Base-by-base conservation (phyloP, 257 asterid genomes). In the Coffea canephora region DNA sequence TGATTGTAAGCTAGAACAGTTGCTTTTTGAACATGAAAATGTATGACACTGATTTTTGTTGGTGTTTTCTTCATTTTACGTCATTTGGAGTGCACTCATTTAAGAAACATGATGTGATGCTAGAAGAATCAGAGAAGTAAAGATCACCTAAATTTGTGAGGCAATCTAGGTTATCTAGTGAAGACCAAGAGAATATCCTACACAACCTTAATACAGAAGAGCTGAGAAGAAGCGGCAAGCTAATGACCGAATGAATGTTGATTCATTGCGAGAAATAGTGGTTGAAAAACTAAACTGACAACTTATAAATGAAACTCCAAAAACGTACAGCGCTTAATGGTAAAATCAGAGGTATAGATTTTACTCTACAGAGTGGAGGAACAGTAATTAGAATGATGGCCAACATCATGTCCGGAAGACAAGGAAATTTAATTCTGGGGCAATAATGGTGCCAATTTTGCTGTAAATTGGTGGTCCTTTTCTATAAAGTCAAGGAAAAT, bases 391-490 rank as follows among this genome's bases (percentile, higher is more conserved):
- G 78, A 41, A 39, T 36, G 14, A 25, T 23, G 25, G 21, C 78
- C 39, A 50, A n/a, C 41, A 46, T 25, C 36, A 16, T 71, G n/a
- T 71, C 59, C 12, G 23, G 55, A 75, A n/a, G 36, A 75, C 23
- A 39, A 19, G 25, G 71, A 46, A 27, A 50, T 50, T 80, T 65
- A 2, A 34, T 12, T 31, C 46, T 55, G 50, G 70, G 77, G 31
- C 76, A 10, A 68, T 36, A 19, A 68, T 39, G 19, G 16, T 76
- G 45, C 41, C 74, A 65, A 5, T 81, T 36, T 14, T 45, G 57
- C 80, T 41, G 4, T 75, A 57, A n/a, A 49, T n/a, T 76, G 79
- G 31, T 34, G 13, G 48, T 62, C 31, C 34, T 75, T 48, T 39
- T 68, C 43, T 68, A 36, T 13, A 16, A 14, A 55, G 23, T 46